Conservation (phyloP, 257 asterid genomes). For the Scutellaria minor region DNA sequence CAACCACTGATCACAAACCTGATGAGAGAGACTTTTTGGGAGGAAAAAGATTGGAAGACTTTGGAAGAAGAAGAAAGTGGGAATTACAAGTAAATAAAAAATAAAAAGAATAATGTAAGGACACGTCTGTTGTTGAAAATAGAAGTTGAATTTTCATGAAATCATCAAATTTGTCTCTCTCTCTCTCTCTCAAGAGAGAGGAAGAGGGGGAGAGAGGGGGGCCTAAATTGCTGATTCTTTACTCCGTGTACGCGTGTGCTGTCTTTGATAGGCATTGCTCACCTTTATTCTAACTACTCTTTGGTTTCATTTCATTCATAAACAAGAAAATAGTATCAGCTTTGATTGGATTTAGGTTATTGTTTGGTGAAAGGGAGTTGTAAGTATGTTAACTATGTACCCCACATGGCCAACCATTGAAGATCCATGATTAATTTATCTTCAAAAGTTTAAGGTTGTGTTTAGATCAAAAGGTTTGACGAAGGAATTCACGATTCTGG, state of each 20-base stretch:
- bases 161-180: conserved; percentile 32
- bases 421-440: not conserved
- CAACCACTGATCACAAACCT: not conserved
- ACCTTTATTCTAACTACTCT: conserved; percentile 20
- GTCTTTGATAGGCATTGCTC: conserved; percentile 46
- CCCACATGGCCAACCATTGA: conserved; percentile 33
- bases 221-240: conserved; percentile 43
- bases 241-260: conserved; percentile 43
- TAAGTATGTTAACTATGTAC: conserved; percentile 12
- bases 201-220: not conserved
- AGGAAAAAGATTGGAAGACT: not conserved
- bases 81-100: conserved; percentile 10
- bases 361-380: conserved; percentile 29
- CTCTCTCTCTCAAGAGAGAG: not conserved
- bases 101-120: conserved; percentile 7
- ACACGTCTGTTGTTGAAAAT: conserved; percentile 26
- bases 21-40: conserved; percentile 30
- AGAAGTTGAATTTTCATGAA: conserved; percentile 35
- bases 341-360: conserved; percentile 6
- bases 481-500: no score
- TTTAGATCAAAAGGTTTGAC: no score
- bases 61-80: conserved; percentile 1
- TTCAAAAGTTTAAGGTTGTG: not conserved
- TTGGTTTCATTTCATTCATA: conserved; percentile 15
- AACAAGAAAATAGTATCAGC: conserved; percentile 2